Evolutionary conservation across 2,329 filamentous ascomycete genomes (phyloP), one percentile per base, ranked within the genome.

Genomic region (Aplosporella prunicola): DNA sequence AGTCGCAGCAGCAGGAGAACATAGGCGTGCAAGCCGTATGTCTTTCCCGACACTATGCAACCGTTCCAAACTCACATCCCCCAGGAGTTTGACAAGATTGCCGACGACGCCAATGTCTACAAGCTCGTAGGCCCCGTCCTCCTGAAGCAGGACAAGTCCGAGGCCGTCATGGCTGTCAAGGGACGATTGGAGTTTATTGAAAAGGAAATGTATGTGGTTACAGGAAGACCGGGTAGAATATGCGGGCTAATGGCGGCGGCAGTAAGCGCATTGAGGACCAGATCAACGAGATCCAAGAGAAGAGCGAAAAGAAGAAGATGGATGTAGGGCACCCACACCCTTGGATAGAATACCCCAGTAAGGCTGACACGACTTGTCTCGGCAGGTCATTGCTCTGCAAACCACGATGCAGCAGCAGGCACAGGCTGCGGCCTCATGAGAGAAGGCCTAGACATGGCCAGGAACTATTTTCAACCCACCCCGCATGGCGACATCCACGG

Each of bases 1-100:
- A 95, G 58, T 83, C 87, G 5, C 91, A 98, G 61, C 83, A 83
- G 58, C 85, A 94, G 55, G 91, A 98, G 61, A 98, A 96, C 57
- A 66, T 80, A 32, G 80, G 82, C 11, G 91, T 98, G 8, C 78
- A 93, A 59, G 82, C 84, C 64, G 84, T 85, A 49, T 29, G 60
- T 29, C 27, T 29, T 20, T 2, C 36, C 22, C n/a, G 22, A 24
- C 22, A 24, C 22, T 20, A 22, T 10, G 24, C 30, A 32, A 26
- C 44, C n/a, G n/a, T n/a, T n/a, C n/a, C n/a, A 15, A 15, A 25
- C 11, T 36, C 23, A 32, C 23, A 20, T 11, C n/a, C 14, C 10
- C 5, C 46, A 91, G 80, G 89, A 96, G 61, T 96, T 96, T 59
- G 71, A 76, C 26, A 71, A 73, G 37, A 70, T 96, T 42, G 75